Percentiles rank a stretch among this genome's conserved stretches.
These are phyloP conservation scores for Trichophyton verrucosum DNA, from an alignment of 2,329 filamentous ascomycete genomes.

Conservation along the genomic window DNA sequence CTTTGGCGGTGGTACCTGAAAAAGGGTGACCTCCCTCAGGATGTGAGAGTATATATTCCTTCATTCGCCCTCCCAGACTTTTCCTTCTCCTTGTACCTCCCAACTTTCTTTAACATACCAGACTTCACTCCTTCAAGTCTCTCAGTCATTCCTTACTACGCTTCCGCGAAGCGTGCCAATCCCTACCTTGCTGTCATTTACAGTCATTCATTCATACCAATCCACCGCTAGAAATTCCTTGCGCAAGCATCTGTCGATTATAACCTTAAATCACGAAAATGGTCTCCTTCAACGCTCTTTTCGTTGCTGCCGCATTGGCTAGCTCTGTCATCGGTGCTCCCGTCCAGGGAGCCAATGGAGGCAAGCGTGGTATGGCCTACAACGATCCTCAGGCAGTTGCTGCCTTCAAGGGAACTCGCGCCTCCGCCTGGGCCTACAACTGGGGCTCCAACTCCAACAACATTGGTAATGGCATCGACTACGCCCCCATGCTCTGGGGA, in stretches of 20 bases:
- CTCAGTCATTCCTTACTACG: constrained; percentile 23
- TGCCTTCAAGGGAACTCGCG: constrained; percentile 20
- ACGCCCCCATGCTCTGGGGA: constrained; percentile 37
- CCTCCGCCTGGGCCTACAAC: constrained; percentile 35
- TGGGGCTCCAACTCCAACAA: constrained; percentile 28
- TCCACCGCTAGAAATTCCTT: background rate
- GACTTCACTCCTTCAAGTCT: constrained; percentile 13
- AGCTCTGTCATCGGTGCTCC: constrained; percentile 25
- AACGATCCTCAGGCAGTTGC: constrained; percentile 26
- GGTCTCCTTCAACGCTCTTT: constrained; percentile 24
- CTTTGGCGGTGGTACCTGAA: background rate
- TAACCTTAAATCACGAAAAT: constrained; percentile 18
- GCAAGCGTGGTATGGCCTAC: constrained; percentile 30
- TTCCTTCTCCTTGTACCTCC: background rate
- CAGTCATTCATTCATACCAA: constrained; percentile 7
- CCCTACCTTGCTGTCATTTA: constrained; percentile 12
- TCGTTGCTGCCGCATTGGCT: constrained; percentile 25
- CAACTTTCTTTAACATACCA: constrained; percentile 5
- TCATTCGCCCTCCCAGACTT: constrained; percentile 3
- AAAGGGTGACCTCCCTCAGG: background rate
- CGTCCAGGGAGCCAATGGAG: constrained; percentile 14
- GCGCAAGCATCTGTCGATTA: background rate
- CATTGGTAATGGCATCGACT: constrained; percentile 26
- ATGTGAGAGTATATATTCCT: background rate
- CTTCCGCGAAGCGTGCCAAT: constrained; percentile 11